Evolutionary conservation across 192 early-diverging fungal genomes (phyloP).

Genomic region (Podila clonocystis): DNA sequence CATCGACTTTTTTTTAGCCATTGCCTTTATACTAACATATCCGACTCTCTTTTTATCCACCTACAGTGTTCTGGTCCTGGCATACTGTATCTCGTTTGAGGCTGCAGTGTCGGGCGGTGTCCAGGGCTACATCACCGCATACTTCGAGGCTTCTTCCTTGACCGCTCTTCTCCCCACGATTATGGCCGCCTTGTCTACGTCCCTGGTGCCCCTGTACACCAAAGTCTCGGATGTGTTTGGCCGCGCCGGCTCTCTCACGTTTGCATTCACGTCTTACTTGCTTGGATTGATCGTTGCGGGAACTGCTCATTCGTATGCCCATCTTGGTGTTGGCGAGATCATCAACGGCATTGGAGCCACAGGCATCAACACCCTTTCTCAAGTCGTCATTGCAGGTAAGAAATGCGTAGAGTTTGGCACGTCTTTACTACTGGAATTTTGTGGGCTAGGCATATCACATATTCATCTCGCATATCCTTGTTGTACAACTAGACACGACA

Average conservation of each 20-base stretch:
- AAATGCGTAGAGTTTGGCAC: too few species aligned
- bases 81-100: neutral
- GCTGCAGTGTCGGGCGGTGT: neutral
- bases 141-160: neutral
- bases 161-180: neutral
- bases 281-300: neutral
- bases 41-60: neutral
- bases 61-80: neutral
- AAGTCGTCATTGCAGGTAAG: conserved; percentile 7
- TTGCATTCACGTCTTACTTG: neutral
- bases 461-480: too few species aligned
- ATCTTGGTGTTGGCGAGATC: neutral
- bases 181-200: neutral
- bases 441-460: neutral
- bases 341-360: neutral
- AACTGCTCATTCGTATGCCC: neutral
- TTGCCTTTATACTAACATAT: too few species aligned
- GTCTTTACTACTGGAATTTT: neutral
- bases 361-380: neutral
- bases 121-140: neutral
- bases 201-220: conserved; percentile 1
- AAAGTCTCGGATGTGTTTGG: conserved; percentile 7
- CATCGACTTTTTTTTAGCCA: too few species aligned
- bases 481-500: neutral
- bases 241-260: neutral